Conservation (phyloP, 1,284 basidiomycete species). For the Pseudozyma pruni region DNA sequence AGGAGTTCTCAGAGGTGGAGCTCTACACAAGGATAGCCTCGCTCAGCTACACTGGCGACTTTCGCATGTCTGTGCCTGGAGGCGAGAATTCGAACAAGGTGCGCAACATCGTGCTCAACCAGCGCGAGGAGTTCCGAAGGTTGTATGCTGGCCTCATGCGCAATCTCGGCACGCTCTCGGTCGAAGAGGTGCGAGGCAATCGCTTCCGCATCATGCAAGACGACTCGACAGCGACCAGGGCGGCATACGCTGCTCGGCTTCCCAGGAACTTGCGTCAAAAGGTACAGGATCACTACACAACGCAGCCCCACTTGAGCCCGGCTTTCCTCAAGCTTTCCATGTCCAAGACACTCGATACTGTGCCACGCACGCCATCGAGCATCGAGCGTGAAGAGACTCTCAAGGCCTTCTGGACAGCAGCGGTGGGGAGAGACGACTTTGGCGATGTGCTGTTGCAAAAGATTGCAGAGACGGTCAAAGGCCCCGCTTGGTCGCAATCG, state of each 20-base stretch:
- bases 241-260: conserved; percentile 50
- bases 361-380: conserved; percentile 19
- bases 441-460: conserved; percentile 46
- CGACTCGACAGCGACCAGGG: conserved; percentile 37
- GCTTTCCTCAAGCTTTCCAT: conserved; percentile 58
- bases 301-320: conserved; percentile 45
- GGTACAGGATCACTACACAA: conserved; percentile 53
- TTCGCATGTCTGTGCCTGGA: conserved; percentile 86
- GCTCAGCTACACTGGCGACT: conserved; percentile 85
- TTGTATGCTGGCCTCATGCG: conserved; percentile 77
- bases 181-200: conserved; percentile 39
- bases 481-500: conserved; percentile 60
- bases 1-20: conserved; percentile 78
- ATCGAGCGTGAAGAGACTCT: conserved; percentile 35
- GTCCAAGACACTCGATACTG: conserved; percentile 42
- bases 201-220: conserved; percentile 57
- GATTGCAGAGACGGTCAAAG: conserved; percentile 57
- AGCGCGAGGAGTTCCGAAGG: conserved; percentile 83
- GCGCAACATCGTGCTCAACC: conserved; percentile 76
- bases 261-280: conserved; percentile 52
- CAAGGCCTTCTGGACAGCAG: conserved; percentile 54
- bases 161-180: conserved; percentile 56
- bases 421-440: conserved; percentile 53
- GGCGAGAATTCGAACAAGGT: conserved; percentile 95
- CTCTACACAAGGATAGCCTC: conserved; percentile 88